phyloP scores from a whole-genome alignment of 768 basidiomycete genomes.

The Hysterangium stoloniferum region DNA sequence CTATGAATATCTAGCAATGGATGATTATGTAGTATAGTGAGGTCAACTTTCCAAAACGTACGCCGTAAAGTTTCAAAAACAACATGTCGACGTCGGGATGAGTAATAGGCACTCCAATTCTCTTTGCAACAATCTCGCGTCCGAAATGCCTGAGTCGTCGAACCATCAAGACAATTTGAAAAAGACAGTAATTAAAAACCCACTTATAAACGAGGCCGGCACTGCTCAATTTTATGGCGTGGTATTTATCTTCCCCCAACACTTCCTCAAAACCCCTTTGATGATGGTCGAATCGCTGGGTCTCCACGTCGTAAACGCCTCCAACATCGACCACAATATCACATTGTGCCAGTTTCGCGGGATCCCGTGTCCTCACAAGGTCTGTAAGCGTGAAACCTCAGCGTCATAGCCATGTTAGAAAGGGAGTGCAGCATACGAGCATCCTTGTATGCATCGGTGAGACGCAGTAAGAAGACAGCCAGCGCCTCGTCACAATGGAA shows the following conservation, averaged over 20 bases:
- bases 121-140: slow-evolving; percentile 69
- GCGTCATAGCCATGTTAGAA: not conserved
- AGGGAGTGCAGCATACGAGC: slow-evolving; percentile 45
- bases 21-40: slow-evolving; percentile 1
- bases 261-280: slow-evolving; percentile 88
- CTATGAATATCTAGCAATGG: slow-evolving; percentile 70
- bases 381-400: slow-evolving; percentile 28
- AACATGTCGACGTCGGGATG: slow-evolving; percentile 63
- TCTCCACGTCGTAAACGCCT: slow-evolving; percentile 76
- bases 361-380: slow-evolving; percentile 68
- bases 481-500: slow-evolving; percentile 98
- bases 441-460: slow-evolving; percentile 64
- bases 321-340: slow-evolving; percentile 97
- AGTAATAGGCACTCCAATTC: slow-evolving; percentile 38
- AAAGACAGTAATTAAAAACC: slow-evolving; percentile 18
- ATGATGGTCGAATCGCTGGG: slow-evolving; percentile 88
- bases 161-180: not conserved
- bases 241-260: slow-evolving; percentile 73
- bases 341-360: slow-evolving; percentile 62
- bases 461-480: slow-evolving; percentile 81
- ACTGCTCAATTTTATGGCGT: slow-evolving; percentile 75
- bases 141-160: slow-evolving; percentile 70
- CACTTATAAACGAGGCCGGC: slow-evolving; percentile 97
- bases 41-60: slow-evolving; percentile 20
- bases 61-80: slow-evolving; percentile 88